These are phyloP conservation scores for Saccharomyces hybrid DNA, from an alignment of 1,139 yeast genomes.

Conservation along the genomic window DNA sequence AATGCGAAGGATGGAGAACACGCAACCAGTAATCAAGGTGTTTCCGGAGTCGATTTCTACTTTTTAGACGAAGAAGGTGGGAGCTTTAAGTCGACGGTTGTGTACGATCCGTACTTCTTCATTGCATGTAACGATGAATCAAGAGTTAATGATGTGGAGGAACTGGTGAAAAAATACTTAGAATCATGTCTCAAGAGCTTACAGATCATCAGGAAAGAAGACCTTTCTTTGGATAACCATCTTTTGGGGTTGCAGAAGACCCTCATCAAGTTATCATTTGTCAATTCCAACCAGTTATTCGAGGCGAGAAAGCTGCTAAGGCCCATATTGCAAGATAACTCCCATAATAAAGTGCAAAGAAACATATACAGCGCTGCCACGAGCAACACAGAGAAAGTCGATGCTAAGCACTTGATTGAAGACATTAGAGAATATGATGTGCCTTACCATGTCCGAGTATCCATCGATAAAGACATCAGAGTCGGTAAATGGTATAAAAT, in stretches of 20 bases:
- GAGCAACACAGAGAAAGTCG: slow-evolving; percentile 29
- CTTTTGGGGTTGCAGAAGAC: slow-evolving; percentile 65
- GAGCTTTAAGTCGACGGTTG: slow-evolving; percentile 76
- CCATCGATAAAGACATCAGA: slow-evolving; percentile 77
- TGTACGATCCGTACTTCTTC: slow-evolving; percentile 82
- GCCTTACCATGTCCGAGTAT: slow-evolving; percentile 91
- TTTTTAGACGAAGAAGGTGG: slow-evolving; percentile 98
- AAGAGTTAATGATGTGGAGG: slow-evolving; percentile 62
- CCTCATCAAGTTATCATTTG: slow-evolving; percentile 62
- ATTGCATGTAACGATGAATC: slow-evolving; percentile 62
- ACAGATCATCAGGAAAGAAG: slow-evolving; percentile 60
- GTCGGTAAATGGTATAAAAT: slow-evolving; percentile 97
- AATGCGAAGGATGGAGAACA: slow-evolving; percentile 40
- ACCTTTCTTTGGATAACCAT: slow-evolving; percentile 75
- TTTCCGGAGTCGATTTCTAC: slow-evolving; percentile 88
- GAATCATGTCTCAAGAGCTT: slow-evolving; percentile 57
- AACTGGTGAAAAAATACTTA: slow-evolving; percentile 59
- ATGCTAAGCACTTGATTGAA: slow-evolving; percentile 58
- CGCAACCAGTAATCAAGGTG: slow-evolving; percentile 55
- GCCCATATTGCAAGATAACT: slow-evolving; percentile 68
- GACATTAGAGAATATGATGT: slow-evolving; percentile 94
- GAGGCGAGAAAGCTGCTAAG: slow-evolving; percentile 61
- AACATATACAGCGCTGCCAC: slow-evolving; percentile 45
- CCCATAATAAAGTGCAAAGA: slow-evolving; percentile 54
- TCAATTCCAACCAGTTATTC: slow-evolving; percentile 65